These are phyloP conservation scores for Aspergillus alliaceus DNA, from an alignment of 2,329 filamentous ascomycete genomes.

Conservation along the genomic window DNA sequence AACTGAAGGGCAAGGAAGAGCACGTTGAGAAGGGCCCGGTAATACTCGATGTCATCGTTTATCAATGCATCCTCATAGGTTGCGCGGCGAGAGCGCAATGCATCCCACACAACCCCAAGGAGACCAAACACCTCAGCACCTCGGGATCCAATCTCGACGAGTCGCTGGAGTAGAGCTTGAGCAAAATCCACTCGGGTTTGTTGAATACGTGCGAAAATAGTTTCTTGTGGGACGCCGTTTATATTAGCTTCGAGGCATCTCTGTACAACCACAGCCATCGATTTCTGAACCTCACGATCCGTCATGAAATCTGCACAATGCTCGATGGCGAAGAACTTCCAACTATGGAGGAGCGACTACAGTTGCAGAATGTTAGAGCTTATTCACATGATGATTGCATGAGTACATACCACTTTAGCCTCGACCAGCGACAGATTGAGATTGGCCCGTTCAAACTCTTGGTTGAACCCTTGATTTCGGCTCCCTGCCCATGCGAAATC, in stretches of 20 bases:
- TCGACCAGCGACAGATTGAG: constrained; percentile 88
- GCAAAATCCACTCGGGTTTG: constrained; percentile 77
- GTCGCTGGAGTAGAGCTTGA: constrained; percentile 76
- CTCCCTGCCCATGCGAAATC: constrained; percentile 74
- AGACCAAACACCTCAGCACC: constrained; percentile 55
- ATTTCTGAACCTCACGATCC: constrained; percentile 60
- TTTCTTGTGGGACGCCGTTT: constrained; percentile 68
- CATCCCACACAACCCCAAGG: constrained; percentile 60
- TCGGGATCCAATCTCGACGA: constrained; percentile 60
- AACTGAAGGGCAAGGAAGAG: constrained; percentile 76
- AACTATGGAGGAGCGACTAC: constrained; percentile 78
- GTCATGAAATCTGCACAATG: constrained; percentile 65
- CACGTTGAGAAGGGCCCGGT: constrained; percentile 78
- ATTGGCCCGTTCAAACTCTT: constrained; percentile 84
- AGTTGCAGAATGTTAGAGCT: constrained; percentile 24
- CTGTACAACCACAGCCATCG: constrained; percentile 72
- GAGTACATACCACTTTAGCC: constrained; percentile 71
- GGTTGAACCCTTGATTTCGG: constrained; percentile 70
- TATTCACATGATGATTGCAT: neutral
- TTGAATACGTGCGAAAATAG: constrained; percentile 77
- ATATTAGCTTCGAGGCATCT: constrained; percentile 80
- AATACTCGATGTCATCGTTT: constrained; percentile 65
- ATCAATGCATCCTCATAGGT: constrained; percentile 62
- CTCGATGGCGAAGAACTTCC: constrained; percentile 85
- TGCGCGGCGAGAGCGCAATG: constrained; percentile 54